These are phyloP conservation scores for Fusarium drepaniforme DNA, from an alignment of 2,329 filamentous ascomycete genomes.

Conservation along the genomic window DNA sequence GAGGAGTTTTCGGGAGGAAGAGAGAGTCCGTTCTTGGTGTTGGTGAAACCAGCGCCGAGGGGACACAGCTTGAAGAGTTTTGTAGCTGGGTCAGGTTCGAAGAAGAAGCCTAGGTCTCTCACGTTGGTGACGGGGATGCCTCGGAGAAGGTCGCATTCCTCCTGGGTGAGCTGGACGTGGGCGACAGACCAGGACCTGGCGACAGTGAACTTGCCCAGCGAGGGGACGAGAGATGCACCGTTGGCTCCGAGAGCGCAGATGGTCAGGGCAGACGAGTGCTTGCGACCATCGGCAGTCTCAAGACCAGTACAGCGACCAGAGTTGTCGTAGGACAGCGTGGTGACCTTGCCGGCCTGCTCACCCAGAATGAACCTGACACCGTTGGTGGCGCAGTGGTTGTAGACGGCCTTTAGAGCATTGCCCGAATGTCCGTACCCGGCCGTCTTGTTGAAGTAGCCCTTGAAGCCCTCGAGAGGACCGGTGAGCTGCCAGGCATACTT, in stretches of 20 bases:
- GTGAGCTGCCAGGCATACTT: constrained; percentile 14
- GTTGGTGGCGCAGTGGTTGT: constrained; percentile 5
- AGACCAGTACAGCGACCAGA: constrained; percentile 3
- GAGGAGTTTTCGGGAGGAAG: background rate
- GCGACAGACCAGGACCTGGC: constrained; percentile 16
- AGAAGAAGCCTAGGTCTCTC: constrained; percentile 15
- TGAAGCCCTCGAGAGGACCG: constrained; percentile 8
- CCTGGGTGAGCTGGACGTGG: constrained; percentile 14
- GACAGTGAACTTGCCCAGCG: background rate
- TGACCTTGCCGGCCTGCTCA: constrained; percentile 10
- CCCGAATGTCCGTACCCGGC: constrained; percentile 6
- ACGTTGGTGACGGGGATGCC: constrained; percentile 17
- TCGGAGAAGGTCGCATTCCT: constrained; percentile 15
- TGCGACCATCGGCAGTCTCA: constrained; percentile 3
- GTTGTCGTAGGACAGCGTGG: background rate
- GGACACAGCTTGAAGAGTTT: constrained; percentile 20
- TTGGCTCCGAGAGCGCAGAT: constrained; percentile 9
- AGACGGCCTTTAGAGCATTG: constrained; percentile 5
- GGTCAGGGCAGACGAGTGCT: constrained; percentile 1
- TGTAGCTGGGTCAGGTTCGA: constrained; percentile 15
- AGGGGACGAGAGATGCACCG: constrained; percentile 4
- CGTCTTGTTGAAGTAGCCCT: constrained; percentile 14
- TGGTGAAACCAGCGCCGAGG: constrained; percentile 21
- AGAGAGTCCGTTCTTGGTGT: constrained; percentile 7
- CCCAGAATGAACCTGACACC: constrained; percentile 17